Conservation (phyloP, 2,329 filamentous ascomycete species). For the Xylaria sp. region DNA sequence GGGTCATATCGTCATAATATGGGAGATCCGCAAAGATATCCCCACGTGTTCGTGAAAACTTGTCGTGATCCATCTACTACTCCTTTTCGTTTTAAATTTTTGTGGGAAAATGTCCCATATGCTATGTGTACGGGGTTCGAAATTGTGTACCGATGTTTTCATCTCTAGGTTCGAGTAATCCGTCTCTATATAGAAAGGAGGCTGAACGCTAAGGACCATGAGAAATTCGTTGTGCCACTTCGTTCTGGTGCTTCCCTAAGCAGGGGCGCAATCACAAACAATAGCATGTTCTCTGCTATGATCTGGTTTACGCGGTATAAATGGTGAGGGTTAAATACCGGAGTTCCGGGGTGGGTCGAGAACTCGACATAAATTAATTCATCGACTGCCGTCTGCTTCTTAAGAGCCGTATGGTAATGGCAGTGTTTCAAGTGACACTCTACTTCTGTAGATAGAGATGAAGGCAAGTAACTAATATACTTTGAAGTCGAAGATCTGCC, state of each 20-base stretch:
- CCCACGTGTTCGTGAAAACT: slow-evolving; percentile 28
- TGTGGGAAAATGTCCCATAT: slow-evolving; percentile 12
- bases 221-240: background rate
- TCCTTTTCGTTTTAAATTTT: slow-evolving; percentile 8
- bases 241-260: background rate
- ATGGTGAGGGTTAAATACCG: background rate
- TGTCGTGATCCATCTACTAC: slow-evolving; percentile 22
- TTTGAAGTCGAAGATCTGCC: slow-evolving; percentile 27
- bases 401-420: background rate
- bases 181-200: slow-evolving; percentile 38
- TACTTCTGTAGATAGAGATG: background rate
- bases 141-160: slow-evolving; percentile 16
- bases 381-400: background rate
- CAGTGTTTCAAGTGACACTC: background rate
- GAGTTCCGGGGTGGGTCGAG: background rate
- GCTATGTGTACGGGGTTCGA: slow-evolving; percentile 6
- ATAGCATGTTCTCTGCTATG: slow-evolving; percentile 2
- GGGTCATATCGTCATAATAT: slow-evolving; percentile 37
- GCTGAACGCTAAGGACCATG: background rate
- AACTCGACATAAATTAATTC: background rate
- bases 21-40: slow-evolving; percentile 14
- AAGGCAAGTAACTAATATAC: slow-evolving; percentile 21
- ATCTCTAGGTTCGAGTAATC: slow-evolving; percentile 32
- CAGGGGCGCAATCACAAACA: background rate
- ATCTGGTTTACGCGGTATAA: background rate